phyloP scores from a whole-genome alignment of 1,284 basidiomycete species.

The Leccinum fallax region DNA sequence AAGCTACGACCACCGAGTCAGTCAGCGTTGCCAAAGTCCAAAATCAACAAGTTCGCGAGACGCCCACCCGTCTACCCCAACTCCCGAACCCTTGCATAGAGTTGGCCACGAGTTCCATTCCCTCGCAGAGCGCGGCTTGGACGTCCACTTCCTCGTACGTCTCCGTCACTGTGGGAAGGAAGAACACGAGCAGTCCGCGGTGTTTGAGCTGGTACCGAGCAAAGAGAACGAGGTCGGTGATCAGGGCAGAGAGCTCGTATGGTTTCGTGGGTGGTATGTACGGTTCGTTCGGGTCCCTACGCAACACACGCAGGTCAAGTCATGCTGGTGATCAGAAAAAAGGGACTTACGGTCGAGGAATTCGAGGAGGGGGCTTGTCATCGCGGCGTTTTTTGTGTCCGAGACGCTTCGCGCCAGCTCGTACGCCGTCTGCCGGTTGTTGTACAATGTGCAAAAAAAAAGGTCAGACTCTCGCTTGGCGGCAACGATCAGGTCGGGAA shows the following conservation, averaged over 20 bases:
- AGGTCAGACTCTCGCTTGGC: conserved; percentile 4
- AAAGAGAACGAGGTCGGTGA: conserved; percentile 80
- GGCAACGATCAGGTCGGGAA: not conserved
- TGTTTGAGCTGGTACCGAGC: conserved; percentile 86
- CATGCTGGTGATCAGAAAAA: not conserved
- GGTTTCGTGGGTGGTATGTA: conserved; percentile 90
- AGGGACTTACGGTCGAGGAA: conserved; percentile 44
- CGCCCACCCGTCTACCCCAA: conserved; percentile 88
- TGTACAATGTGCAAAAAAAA: not conserved
- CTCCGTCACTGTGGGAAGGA: conserved; percentile 90
- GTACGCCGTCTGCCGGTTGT: conserved; percentile 74
- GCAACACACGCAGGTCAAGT: not conserved
- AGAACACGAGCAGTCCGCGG: conserved; percentile 90
- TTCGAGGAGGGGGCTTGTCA: conserved; percentile 41
- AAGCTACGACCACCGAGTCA: conserved; percentile 50
- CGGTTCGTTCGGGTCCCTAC: conserved; percentile 47
- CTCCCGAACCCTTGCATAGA: conserved; percentile 94
- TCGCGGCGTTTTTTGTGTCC: conserved; percentile 68
- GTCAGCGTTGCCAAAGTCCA: not conserved
- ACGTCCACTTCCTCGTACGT: conserved; percentile 89
- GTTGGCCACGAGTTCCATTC: conserved; percentile 88
- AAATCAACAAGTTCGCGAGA: not conserved
- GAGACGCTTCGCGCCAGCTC: conserved; percentile 94
- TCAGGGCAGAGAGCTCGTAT: conserved; percentile 89
- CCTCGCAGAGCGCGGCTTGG: conserved; percentile 71